Evolutionary conservation across 495 filamentous ascomycete genomes (phyloP).

Genomic region (Chaetomidium leptoderma): DNA sequence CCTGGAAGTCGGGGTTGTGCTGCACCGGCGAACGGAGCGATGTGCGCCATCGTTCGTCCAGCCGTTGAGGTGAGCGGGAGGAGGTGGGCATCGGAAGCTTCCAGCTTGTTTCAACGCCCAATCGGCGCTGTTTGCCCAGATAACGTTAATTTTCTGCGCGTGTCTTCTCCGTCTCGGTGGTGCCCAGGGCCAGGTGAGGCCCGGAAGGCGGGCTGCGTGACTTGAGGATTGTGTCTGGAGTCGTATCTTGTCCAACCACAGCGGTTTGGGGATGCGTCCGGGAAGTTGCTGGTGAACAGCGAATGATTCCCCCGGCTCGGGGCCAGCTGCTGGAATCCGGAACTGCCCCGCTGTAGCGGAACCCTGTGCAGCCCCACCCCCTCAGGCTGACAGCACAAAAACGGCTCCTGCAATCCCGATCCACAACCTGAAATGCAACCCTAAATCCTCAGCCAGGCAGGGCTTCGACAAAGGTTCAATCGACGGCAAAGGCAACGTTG

Average conservation of each 20-base stretch:
- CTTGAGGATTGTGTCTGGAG: background rate
- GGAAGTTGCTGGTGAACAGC: constrained; percentile 12
- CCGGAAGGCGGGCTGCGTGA: background rate
- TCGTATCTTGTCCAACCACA: constrained; percentile 48
- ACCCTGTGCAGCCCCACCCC: background rate
- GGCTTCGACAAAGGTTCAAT: background rate
- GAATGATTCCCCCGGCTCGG: constrained; percentile 10
- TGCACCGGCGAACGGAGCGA: background rate
- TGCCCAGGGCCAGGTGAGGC: background rate
- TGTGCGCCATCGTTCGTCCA: too few species aligned
- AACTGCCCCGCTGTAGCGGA: constrained; percentile 1
- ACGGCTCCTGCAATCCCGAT: too few species aligned
- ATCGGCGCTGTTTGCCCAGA: background rate
- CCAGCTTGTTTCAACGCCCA: background rate
- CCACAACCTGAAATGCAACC: too few species aligned
- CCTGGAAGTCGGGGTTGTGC: background rate
- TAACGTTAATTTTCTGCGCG: background rate
- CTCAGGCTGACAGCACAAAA: background rate
- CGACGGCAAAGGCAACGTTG: too few species aligned
- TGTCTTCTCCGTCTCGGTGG: background rate
- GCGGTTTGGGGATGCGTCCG: constrained; percentile 8
- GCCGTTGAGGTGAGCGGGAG: too few species aligned
- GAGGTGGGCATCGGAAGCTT: background rate
- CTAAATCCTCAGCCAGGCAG: too few species aligned
- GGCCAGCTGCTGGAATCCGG: too few species aligned